Percentiles rank a stretch among this genome's conserved stretches.
Evolutionary conservation across 768 basidiomycete species (phyloP).

Genomic region (Trametopsis cervina): DNA sequence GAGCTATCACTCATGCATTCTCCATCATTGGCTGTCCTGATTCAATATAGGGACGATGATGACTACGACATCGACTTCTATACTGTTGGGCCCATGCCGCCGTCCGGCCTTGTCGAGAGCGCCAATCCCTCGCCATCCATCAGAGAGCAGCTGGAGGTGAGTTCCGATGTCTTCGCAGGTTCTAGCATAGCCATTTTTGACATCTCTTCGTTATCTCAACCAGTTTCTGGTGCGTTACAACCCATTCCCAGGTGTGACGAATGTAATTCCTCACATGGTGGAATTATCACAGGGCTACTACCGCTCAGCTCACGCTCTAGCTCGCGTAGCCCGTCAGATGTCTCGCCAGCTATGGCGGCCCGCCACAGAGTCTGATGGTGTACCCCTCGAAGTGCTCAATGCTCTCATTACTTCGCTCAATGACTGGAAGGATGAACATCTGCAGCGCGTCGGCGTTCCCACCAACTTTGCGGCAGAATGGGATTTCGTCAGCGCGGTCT

Average conservation of each 20-base stretch:
- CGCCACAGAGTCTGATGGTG: slow-evolving; percentile 66
- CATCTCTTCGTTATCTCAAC: neutral
- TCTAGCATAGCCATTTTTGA: neutral
- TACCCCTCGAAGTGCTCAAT: slow-evolving; percentile 59
- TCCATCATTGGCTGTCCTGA: neutral
- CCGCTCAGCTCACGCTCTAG: slow-evolving; percentile 75
- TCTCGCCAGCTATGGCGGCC: slow-evolving; percentile 79
- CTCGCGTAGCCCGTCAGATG: slow-evolving; percentile 76
- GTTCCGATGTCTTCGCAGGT: slow-evolving; percentile 14
- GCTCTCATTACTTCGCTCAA: slow-evolving; percentile 49
- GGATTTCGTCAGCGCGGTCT: slow-evolving; percentile 82
- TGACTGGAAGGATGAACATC: slow-evolving; percentile 71
- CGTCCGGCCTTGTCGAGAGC: slow-evolving; percentile 22
- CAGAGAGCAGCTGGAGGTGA: slow-evolving; percentile 74
- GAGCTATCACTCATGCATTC: neutral
- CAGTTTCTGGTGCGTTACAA: slow-evolving; percentile 7
- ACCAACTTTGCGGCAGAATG: slow-evolving; percentile 77
- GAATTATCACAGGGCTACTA: slow-evolving; percentile 63
- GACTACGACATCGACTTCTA: slow-evolving; percentile 90
- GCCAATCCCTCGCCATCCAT: slow-evolving; percentile 46
- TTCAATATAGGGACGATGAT: slow-evolving; percentile 54
- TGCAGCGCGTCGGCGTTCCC: slow-evolving; percentile 80
- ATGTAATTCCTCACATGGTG: slow-evolving; percentile 7
- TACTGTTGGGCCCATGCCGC: slow-evolving; percentile 55
- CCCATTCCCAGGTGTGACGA: slow-evolving; percentile 8